A percentile compares a stretch with the other conserved stretches of the same genome.
Conservation (phyloP, 352 stramenopile genomes). For the Phytophthora ohioensis region DNA sequence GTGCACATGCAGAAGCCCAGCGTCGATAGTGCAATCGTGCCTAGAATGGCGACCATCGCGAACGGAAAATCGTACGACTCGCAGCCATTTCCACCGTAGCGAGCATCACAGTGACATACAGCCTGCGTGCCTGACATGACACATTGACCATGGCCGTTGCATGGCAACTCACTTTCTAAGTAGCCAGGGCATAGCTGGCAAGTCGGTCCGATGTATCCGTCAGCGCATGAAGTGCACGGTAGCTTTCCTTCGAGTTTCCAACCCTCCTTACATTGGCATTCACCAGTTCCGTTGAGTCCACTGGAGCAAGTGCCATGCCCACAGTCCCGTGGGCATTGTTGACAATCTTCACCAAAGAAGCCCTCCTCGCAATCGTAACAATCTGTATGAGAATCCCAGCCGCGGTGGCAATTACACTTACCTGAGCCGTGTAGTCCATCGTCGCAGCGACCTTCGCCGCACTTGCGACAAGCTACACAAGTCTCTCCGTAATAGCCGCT, state of each 20-base stretch:
- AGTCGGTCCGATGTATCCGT: slow-evolving; percentile 78
- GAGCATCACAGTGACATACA: slow-evolving; percentile 76
- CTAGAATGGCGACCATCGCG: slow-evolving; percentile 81
- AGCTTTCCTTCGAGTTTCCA: slow-evolving; percentile 70
- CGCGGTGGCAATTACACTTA: slow-evolving; percentile 83
- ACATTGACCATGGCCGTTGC: slow-evolving; percentile 78
- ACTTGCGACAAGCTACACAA: slow-evolving; percentile 79
- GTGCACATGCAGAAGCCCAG: slow-evolving; percentile 90
- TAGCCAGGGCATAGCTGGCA: slow-evolving; percentile 82
- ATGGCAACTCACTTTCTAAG: slow-evolving; percentile 72
- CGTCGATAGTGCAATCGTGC: slow-evolving; percentile 82
- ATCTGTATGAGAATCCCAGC: slow-evolving; percentile 77
- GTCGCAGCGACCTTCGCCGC: slow-evolving; percentile 81
- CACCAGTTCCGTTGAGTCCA: slow-evolving; percentile 79
- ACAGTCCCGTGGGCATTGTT: slow-evolving; percentile 73
- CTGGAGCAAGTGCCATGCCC: slow-evolving; percentile 80
- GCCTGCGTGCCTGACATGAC: slow-evolving; percentile 59
- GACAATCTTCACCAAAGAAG: slow-evolving; percentile 83
- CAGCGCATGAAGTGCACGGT: slow-evolving; percentile 77
- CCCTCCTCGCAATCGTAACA: slow-evolving; percentile 88
- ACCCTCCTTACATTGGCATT: slow-evolving; percentile 79
- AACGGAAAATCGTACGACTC: slow-evolving; percentile 90
- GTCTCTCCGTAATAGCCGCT: slow-evolving; percentile 79
- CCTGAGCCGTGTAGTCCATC: slow-evolving; percentile 80
- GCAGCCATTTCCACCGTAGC: slow-evolving; percentile 76